Percentiles rank a stretch among this genome's conserved stretches.
Conservation (phyloP, 192 early-diverging fungal genomes). For the Umbelopsis sp. region DNA sequence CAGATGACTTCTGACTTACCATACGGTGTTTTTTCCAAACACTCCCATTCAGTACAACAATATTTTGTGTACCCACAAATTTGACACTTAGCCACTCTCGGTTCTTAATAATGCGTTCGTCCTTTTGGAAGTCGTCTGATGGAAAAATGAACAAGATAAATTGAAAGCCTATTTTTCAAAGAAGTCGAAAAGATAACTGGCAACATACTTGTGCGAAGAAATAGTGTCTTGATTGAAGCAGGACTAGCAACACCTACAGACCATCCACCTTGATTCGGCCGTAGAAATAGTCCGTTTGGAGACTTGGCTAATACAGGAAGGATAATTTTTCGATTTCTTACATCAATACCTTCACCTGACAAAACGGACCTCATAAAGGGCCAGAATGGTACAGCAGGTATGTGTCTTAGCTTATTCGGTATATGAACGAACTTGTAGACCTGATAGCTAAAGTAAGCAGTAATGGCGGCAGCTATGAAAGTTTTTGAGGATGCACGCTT, state of each 20-base stretch:
- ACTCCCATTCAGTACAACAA: constrained; percentile 22
- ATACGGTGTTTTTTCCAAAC: constrained; percentile 34
- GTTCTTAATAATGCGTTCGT: background rate
- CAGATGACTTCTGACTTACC: constrained; percentile 25
- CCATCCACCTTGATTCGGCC: background rate
- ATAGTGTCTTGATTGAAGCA: background rate
- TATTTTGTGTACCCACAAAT: constrained; percentile 7
- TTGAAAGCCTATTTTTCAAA: background rate
- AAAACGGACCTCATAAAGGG: background rate
- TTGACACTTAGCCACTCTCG: background rate
- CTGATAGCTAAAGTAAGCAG: background rate
- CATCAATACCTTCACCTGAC: background rate
- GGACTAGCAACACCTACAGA: background rate
- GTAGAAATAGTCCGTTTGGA: background rate
- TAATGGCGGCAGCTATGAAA: background rate
- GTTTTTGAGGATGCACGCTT: background rate
- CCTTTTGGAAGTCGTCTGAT: background rate
- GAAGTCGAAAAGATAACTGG: too few species aligned
- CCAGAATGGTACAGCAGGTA: constrained; percentile 1
- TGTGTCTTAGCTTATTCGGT: background rate
- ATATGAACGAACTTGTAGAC: background rate
- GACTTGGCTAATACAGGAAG: background rate
- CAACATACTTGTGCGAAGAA: background rate
- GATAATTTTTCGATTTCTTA: background rate
- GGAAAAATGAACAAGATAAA: background rate